Base-by-base conservation (phyloP, 257 asterid genomes). In the Cordia subcordata region DNA sequence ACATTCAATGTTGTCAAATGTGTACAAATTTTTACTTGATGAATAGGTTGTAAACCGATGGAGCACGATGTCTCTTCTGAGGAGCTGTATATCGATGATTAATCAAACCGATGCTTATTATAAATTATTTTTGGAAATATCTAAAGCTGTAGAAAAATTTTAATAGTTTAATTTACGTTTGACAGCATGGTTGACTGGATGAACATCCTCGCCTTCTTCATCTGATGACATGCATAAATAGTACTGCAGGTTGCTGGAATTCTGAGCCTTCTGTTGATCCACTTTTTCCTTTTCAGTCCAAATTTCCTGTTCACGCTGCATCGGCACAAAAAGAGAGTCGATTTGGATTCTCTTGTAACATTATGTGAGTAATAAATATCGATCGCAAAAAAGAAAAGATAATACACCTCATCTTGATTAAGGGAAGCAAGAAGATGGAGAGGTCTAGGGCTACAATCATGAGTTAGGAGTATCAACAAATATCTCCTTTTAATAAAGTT, bases 31-130 rank as follows among this genome's bases (percentile, higher is more conserved):
- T 42, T 42, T 81, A 85, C 96, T 80, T 88, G 82, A 90, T 82
- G 83, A 90, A 90, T 73, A 67, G 70, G 66, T 90, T 90, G 75
- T 90, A 90, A 54, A 88, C 90, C 18, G 97, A 79, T 13, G 93
- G 94, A 37, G 88, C 75, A 51, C 97, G 81, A 13, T 79, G 90
- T 49, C 80, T 87, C 78, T 81, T 87, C 80, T 73, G 81, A 0
- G 95, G 90, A 13, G 96, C 96, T 90, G 87, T 63, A 27, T 58
- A 61, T 12, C 0, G 0, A 1, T 23, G 11, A 8, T 12, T 22
- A 58, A 55, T 45, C 49, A 74, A 1, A 13, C 15, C 8, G 42
- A 42, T 13, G 18, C 32, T 38, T 15, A 40, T 16, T 35, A 49
- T 13, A 33, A 61, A 32, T 20, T 45, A 39, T 11, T 18, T 57